phyloP scores from a whole-genome alignment of 306 rosid species.

The Trifolium repens region DNA sequence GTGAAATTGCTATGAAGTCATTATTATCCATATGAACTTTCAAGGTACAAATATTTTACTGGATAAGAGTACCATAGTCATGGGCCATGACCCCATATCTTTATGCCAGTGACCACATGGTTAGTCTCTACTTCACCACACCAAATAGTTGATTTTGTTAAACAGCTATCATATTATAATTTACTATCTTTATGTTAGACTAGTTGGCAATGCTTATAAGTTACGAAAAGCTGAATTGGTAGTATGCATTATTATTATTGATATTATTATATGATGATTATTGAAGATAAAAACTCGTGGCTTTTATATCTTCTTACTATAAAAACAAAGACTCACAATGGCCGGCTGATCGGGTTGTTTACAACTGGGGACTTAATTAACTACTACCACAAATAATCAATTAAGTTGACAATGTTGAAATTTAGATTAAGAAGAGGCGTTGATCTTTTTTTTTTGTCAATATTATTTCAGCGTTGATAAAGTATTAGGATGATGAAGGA shows the following conservation, averaged over 20 bases:
- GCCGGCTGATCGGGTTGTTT: constrained; percentile 14
- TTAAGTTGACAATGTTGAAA: no score
- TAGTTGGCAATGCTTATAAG: constrained; percentile 33
- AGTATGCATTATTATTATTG: neutral
- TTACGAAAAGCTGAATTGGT: constrained; percentile 7
- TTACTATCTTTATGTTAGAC: neutral
- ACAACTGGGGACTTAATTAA: neutral
- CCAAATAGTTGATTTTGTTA: no score
- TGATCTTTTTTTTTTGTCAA: neutral
- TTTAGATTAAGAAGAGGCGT: neutral
- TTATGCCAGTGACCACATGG: neutral
- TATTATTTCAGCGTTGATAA: neutral
- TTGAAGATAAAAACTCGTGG: constrained; percentile 9
- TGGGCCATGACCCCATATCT: no score
- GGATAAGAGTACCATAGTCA: no score
- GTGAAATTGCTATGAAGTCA: no score
- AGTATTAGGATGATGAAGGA: neutral
- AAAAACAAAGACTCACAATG: neutral
- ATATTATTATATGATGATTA: neutral
- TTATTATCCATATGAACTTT: no score
- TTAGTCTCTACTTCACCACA: neutral
- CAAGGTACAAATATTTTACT: no score
- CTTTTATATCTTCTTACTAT: constrained; percentile 9
- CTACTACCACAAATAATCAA: neutral
- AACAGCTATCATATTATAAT: neutral